Percentiles rank a stretch among this genome's conserved stretches.
These are phyloP conservation scores for Recurvomyces mirabilis DNA, from an alignment of 495 filamentous ascomycete genomes.

Conservation along the genomic window DNA sequence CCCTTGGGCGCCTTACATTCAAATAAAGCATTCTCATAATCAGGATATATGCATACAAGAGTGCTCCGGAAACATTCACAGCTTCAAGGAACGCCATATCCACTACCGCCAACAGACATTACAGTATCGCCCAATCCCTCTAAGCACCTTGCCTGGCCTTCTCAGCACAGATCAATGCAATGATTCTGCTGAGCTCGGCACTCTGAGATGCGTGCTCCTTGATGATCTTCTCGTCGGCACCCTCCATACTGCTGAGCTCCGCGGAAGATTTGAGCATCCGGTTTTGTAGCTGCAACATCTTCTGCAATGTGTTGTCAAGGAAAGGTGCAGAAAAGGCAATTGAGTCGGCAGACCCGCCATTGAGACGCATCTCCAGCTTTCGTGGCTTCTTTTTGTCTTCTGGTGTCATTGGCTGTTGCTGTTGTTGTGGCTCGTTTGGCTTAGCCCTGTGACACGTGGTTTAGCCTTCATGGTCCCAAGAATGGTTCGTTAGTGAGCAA, in stretches of 20 bases:
- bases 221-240: slow-evolving; percentile 28
- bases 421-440: background rate
- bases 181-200: slow-evolving; percentile 31
- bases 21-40: no score
- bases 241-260: slow-evolving; percentile 27
- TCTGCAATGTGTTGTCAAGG: slow-evolving; percentile 34
- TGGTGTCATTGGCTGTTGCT: background rate
- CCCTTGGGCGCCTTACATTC: no score
- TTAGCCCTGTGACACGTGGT: slow-evolving; percentile 10
- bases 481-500: no score
- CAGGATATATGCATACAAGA: no score
- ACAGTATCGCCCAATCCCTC: no score
- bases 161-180: slow-evolving; percentile 35
- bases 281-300: slow-evolving; percentile 33
- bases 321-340: slow-evolving; percentile 33
- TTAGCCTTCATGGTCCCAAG: no score
- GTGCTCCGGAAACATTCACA: no score
- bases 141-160: slow-evolving; percentile 34
- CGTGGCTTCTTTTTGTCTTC: slow-evolving; percentile 28
- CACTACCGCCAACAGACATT: no score
- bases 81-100: no score
- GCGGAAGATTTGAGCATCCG: slow-evolving; percentile 30
- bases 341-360: slow-evolving; percentile 18
- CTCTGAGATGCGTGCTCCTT: slow-evolving; percentile 33
- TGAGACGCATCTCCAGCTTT: slow-evolving; percentile 34